A percentile compares a stretch with the other conserved stretches of the same genome.
Conservation (phyloP, 176 grass and related monocot genomes). For the Saccharum spontaneum region DNA sequence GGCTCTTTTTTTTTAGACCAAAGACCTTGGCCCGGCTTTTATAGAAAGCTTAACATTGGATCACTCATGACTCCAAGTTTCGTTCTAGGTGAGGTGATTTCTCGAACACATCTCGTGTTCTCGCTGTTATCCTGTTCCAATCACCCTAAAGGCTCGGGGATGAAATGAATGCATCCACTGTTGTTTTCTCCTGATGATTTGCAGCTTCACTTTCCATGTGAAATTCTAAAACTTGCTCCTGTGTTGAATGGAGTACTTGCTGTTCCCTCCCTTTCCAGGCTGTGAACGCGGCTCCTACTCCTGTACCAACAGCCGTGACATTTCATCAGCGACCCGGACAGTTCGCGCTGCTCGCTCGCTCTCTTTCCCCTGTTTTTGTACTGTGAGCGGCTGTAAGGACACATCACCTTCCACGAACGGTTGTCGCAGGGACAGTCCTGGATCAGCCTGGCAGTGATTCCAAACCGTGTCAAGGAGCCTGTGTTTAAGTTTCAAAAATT, state of each 20-base stretch:
- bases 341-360: background rate
- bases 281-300: background rate
- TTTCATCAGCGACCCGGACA: constrained; percentile 13
- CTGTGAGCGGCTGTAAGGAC: constrained; percentile 37
- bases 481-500: no score
- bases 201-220: background rate
- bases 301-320: constrained; percentile 26
- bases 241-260: background rate
- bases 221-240: background rate
- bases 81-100: background rate
- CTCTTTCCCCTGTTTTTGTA: background rate
- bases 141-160: background rate
- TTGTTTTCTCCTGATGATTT: background rate
- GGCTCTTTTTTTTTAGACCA: no score
- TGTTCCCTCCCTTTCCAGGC: background rate
- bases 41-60: no score
- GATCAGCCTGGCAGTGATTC: constrained; percentile 18
- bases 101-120: background rate
- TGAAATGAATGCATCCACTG: background rate
- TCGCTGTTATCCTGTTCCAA: background rate
- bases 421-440: background rate
- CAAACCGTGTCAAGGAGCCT: background rate
- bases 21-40: no score
- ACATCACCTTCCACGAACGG: constrained; percentile 36
- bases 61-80: no score